Base-by-base conservation (phyloP, 2,329 filamentous ascomycete genomes). In the Pseudopyrenochaeta lycopersici region DNA sequence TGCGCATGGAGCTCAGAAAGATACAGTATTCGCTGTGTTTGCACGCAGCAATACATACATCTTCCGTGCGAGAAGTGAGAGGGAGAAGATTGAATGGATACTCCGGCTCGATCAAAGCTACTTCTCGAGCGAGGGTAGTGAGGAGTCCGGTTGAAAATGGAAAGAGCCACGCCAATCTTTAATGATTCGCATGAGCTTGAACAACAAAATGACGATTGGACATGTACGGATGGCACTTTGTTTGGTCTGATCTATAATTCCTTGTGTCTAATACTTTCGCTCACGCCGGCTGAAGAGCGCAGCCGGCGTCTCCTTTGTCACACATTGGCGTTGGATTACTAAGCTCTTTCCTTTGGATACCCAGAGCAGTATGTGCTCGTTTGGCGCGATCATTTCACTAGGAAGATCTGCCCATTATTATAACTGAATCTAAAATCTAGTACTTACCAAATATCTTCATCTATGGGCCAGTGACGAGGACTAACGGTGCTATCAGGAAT, bases 21-120 rank as follows among this genome's bases (percentile, higher is more conserved):
- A 90, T 62, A 69, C 66, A 2, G 90, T 98, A 35, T 99, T 97
- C 82, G 95, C 95, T 11, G 86, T 99, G 45, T 99, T 98, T 72
- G 94, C 91, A 36, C 91, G 90, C 54, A 90, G 95, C 74, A 97
- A 97, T 76, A 97, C 93, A 29, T 99, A 93, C 85, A 82, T 99
- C 35, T 98, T 99, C 75, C 91, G 92, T 12, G 91, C 92, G 20
- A 84, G 92, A 53, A 94, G 88, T 67, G 94, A 97, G 79, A 85
- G 88, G 43, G 93, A 97, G 76, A 97, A 97, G 81, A 89, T 93
- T 65, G 95, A 98, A 74, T 99, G 95, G 95, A 97, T 99, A 65
- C 85, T 96, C 76, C 89, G 90, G 69, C 92, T 99, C 65, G 95
- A 99, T 76, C 90, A 97, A 80, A 91, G 89, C 63, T 88, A 84